Conservation (phyloP, 2,329 filamentous ascomycete species). For the Atkinsonella texensis region DNA sequence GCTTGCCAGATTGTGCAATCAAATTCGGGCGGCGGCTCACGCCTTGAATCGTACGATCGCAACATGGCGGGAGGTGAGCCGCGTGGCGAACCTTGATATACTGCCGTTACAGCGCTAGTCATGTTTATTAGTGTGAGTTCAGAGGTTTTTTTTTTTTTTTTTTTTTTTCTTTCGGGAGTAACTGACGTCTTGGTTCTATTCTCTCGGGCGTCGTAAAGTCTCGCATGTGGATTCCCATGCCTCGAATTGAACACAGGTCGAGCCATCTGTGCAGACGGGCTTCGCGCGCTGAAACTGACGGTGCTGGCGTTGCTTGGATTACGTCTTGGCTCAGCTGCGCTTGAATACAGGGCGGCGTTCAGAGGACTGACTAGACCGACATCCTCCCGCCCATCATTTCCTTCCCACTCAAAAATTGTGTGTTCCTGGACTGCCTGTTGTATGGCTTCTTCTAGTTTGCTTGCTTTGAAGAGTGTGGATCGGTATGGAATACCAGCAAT, state of each 20-base stretch:
- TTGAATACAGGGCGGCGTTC: slow-evolving; percentile 28
- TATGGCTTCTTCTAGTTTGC: slow-evolving; percentile 88
- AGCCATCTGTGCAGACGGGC: slow-evolving; percentile 41
- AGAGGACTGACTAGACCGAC: slow-evolving; percentile 29
- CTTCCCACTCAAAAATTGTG: slow-evolving; percentile 68
- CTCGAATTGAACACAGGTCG: slow-evolving; percentile 42
- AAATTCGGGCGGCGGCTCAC: slow-evolving; percentile 80
- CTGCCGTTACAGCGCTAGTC: slow-evolving; percentile 70
- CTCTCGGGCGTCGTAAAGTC: slow-evolving; percentile 78
- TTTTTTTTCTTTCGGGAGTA: not conserved
- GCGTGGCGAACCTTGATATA: slow-evolving; percentile 71
- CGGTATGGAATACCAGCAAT: slow-evolving; percentile 91
- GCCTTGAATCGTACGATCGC: slow-evolving; percentile 89
- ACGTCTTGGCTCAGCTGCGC: slow-evolving; percentile 38
- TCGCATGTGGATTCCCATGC: slow-evolving; percentile 72
- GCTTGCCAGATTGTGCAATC: slow-evolving; percentile 97
- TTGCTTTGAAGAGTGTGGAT: slow-evolving; percentile 92
- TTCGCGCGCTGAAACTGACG: slow-evolving; percentile 65
- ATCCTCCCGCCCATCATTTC: slow-evolving; percentile 53
- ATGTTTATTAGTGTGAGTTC: not conserved
- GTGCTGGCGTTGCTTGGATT: slow-evolving; percentile 71
- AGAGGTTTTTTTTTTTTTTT: not conserved
- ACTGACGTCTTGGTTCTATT: slow-evolving; percentile 82
- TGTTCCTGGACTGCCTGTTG: slow-evolving; percentile 77
- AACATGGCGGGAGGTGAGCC: slow-evolving; percentile 60